A percentile compares a stretch with the other conserved stretches of the same genome.
Evolutionary conservation across 331 rosid genomes (phyloP).

Genomic region (Acacia pycnantha): DNA sequence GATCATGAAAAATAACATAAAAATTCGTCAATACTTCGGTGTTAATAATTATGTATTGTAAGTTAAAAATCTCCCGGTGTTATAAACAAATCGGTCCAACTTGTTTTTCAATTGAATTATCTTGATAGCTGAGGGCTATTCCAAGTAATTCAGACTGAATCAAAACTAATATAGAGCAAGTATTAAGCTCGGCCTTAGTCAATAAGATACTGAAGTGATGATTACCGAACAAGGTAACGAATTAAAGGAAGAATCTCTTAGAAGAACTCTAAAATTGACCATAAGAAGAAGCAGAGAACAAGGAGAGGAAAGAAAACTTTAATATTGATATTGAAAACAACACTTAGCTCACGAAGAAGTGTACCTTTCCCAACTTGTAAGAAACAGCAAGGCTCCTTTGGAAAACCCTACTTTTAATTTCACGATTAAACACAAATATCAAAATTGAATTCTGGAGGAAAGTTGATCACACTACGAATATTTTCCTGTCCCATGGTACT

Average conservation of each 20-base stretch:
- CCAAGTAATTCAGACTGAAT: not conserved
- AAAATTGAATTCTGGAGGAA: not conserved
- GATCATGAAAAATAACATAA: slow-evolving; percentile 1
- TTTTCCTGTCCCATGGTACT: slow-evolving; percentile 22
- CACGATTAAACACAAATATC: slow-evolving; percentile 23
- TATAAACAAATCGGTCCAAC: slow-evolving; percentile 8
- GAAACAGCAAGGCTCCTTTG: slow-evolving; percentile 16
- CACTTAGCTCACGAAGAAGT: not conserved
- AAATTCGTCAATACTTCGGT: slow-evolving; percentile 3
- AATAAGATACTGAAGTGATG: not conserved
- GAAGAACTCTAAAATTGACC: slow-evolving; percentile 12
- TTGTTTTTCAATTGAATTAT: not conserved
- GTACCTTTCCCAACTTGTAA: slow-evolving; percentile 24
- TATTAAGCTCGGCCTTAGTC: not conserved
- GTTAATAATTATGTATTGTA: slow-evolving; percentile 2
- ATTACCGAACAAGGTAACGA: slow-evolving; percentile 1
- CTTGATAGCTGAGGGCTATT: not conserved
- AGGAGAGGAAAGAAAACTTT: not conserved
- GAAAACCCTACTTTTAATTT: slow-evolving; percentile 26
- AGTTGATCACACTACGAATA: slow-evolving; percentile 20
- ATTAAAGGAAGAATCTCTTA: not conserved
- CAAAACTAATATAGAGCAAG: slow-evolving; percentile 10
- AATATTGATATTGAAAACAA: not conserved
- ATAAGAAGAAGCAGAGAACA: not conserved
- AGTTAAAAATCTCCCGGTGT: slow-evolving; percentile 20